Base-by-base conservation (phyloP, 495 filamentous ascomycete species). In the Penicillium longicatenatum region DNA sequence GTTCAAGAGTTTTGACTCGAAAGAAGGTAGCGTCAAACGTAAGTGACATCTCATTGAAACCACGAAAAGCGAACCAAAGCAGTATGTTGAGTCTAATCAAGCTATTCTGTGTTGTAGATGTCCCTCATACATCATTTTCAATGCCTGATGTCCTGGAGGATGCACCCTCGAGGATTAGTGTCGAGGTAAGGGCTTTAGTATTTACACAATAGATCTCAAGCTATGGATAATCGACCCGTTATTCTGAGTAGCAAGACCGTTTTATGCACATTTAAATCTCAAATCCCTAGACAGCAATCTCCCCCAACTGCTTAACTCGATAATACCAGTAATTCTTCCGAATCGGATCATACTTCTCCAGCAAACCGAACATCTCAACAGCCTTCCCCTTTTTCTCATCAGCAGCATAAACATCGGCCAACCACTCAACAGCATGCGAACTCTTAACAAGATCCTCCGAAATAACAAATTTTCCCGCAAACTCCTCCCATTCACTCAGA, bases 251-350 rank as follows among this genome's bases (percentile, higher is more conserved):
- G n/a, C n/a, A n/a, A n/a, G n/a, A n/a, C n/a, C n/a, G n/a, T 35
- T 35, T 14, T 17, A 39, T 16, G n/a, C 14, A n/a, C 16, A 16
- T 7, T 39, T 17, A 30, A 24, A 48, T 46, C 21, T 46, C 5
- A 24, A 45, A 11, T 22, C 19, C 2, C 21, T 19, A 52, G 41
- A 20, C 19, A 35, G n/a, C 6, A 39, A 50, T 11, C 6, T 50
- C 49, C 6, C 37, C 49, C 17, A 51, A 16, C 49, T n/a, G 16
- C 50, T 39, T 41, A 64, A 85, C 85, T 65, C 86, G 79, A 74
- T 92, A 96, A 64, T 89, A 83, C 94, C 95, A 98, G 73, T 97
- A 98, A 62, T 92, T 92, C 60, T 83, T 85, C 39, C 95, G 77
- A 58, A 98, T 90, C 8, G 90, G 89, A 80, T 98, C 94, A 78